Evolutionary conservation across 495 filamentous ascomycete genomes (phyloP).

Genomic region (Penicillium cinerascens): DNA sequence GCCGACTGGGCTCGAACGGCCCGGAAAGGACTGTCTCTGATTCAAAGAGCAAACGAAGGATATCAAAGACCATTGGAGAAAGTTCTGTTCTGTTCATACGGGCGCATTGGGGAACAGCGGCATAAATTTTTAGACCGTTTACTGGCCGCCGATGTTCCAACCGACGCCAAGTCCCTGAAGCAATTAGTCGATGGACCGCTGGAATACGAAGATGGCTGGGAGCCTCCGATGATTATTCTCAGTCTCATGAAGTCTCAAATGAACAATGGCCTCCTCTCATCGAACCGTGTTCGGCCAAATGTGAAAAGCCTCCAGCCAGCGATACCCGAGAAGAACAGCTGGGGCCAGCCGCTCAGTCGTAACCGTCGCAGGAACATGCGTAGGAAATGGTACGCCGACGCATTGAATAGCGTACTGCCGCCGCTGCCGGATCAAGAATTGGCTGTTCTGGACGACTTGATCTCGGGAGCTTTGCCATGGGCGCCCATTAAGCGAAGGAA

Average conservation of each 20-base stretch:
- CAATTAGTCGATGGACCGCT: constrained; percentile 15
- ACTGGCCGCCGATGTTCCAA: constrained; percentile 33
- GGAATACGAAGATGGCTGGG: constrained; percentile 33
- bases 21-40: constrained; percentile 23
- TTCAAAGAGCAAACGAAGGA: constrained; percentile 64
- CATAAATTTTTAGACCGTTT: constrained; percentile 57
- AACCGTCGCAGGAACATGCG: constrained; percentile 56
- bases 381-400: constrained; percentile 54
- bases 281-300: constrained; percentile 21
- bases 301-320: constrained; percentile 43
- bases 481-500: constrained; percentile 36
- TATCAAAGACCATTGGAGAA: constrained; percentile 57
- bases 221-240: constrained; percentile 29
- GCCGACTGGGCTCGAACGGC: constrained; percentile 22
- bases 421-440: constrained; percentile 69
- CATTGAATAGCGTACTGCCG: constrained; percentile 59
- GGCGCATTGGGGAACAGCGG: constrained; percentile 65
- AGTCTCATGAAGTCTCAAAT: constrained; percentile 39
- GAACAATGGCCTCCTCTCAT: constrained; percentile 18
- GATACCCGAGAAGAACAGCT: constrained; percentile 60
- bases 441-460: constrained; percentile 55
- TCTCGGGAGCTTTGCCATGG: constrained; percentile 48
- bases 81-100: constrained; percentile 67
- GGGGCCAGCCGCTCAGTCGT: constrained; percentile 54
- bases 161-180: constrained; percentile 25